These are phyloP conservation scores for Fusarium redolens DNA, from an alignment of 2,329 filamentous ascomycete species.

Conservation along the genomic window DNA sequence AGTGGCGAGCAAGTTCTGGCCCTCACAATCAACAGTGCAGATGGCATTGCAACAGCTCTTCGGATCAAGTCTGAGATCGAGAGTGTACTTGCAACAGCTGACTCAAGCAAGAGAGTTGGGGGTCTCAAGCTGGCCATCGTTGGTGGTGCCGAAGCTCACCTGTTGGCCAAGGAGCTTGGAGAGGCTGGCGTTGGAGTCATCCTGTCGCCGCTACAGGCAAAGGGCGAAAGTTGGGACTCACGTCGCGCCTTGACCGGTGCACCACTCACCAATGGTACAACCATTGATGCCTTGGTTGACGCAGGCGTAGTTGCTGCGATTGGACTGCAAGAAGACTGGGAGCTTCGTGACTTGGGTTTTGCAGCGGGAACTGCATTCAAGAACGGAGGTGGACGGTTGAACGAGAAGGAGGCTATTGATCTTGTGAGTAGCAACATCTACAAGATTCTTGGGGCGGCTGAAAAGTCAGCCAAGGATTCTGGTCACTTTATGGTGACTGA, in stretches of 20 bases:
- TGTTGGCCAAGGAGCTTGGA: slow-evolving; percentile 69
- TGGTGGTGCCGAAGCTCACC: slow-evolving; percentile 71
- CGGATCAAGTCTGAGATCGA: slow-evolving; percentile 69
- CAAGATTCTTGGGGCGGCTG: slow-evolving; percentile 64
- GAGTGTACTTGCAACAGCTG: slow-evolving; percentile 43
- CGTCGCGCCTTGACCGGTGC: slow-evolving; percentile 71
- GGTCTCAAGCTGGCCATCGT: slow-evolving; percentile 66
- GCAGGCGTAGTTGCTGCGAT: slow-evolving; percentile 70
- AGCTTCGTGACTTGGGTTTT: slow-evolving; percentile 68
- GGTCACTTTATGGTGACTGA: slow-evolving; percentile 72
- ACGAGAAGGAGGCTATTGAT: slow-evolving; percentile 65
- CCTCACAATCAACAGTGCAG: slow-evolving; percentile 70
- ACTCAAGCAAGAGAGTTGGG: not conserved
- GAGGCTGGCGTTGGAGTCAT: slow-evolving; percentile 68
- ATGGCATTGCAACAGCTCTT: slow-evolving; percentile 70
- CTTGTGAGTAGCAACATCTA: slow-evolving; percentile 69
- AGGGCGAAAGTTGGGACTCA: slow-evolving; percentile 68
- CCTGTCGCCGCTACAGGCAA: slow-evolving; percentile 68
- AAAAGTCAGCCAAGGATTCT: slow-evolving; percentile 40
- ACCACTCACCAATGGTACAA: slow-evolving; percentile 73
- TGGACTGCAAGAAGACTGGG: slow-evolving; percentile 71
- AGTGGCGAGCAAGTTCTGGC: slow-evolving; percentile 65
- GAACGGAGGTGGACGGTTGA: slow-evolving; percentile 66
- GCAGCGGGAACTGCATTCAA: slow-evolving; percentile 69
- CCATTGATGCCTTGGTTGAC: slow-evolving; percentile 65